Base-by-base conservation (phyloP, 192 early-diverging fungal species). In the Chytriomyces hyalinus region DNA sequence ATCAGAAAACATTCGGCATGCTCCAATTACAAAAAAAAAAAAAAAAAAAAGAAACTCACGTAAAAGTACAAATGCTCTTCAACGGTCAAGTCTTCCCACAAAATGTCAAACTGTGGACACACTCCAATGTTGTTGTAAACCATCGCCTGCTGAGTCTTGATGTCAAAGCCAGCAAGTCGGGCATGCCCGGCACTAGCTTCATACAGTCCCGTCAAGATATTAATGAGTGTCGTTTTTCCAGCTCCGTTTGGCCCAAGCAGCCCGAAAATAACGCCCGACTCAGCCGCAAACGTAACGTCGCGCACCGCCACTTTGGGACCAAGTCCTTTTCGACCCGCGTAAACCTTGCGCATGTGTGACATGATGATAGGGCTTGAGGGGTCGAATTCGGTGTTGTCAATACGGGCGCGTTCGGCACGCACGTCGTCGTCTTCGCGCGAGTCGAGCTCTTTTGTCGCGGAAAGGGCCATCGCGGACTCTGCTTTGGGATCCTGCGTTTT, bases 31-130 rank as follows among this genome's bases (percentile, higher is more conserved):
- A 26, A 26, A 26, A 26, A 26, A 26, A 26, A 26, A 26, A 26
- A 26, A 26, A 26, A 26, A 26, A n/a, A n/a, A n/a, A n/a, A n/a
- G n/a, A n/a, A n/a, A n/a, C n/a, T n/a, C 28, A 36, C 28, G 68
- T 93, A 93, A 65, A 92, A 93, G 47, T 87, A 86, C 48, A 93
- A 76, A 76, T 93, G 92, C 77, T 93, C 93, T 6, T 76, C 81
- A 6, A 90, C 89, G 24, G 90, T 93, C 80, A 90, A 77, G 48
- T 93, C 91, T 26, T 90, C 90, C 92, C 93, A 94, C 2, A 94
- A 79, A 76, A 92, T 89, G 73, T 92, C 91, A 66, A 86, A 85
- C 77, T 94, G 93, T 44, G 93, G 92, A 65, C 93, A 94, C 20
- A 94, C 86, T 47, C 92, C 93, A 64, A 93, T 92, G 63, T 76